Conservation (phyloP, 2,329 filamentous ascomycete species). For the Sarocladiaceae sp. region DNA sequence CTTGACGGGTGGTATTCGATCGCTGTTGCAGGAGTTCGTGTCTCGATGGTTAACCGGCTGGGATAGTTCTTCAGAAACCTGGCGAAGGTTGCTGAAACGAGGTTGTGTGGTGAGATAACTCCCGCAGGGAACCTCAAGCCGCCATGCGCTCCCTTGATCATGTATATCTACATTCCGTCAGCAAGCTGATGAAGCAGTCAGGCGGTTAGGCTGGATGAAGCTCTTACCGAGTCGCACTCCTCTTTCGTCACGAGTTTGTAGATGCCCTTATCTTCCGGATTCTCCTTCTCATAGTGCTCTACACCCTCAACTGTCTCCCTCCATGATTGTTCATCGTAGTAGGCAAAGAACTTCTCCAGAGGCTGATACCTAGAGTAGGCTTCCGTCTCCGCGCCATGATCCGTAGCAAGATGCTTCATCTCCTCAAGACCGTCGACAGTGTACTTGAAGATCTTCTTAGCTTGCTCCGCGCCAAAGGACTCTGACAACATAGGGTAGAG, state of each 20-base stretch:
- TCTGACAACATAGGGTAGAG: not conserved
- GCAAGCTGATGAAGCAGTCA: not conserved
- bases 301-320: constrained; percentile 1
- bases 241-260: not conserved
- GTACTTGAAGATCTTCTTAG: constrained; percentile 9
- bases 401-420: constrained; percentile 1
- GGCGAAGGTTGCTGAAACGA: not conserved
- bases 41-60: not conserved
- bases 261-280: not conserved
- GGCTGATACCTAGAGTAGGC: not conserved
- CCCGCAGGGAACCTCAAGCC: constrained; percentile 6
- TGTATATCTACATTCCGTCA: not conserved
- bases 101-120: not conserved
- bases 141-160: not conserved
- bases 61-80: not conserved
- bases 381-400: not conserved
- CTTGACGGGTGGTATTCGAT: not conserved
- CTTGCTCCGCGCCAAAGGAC: constrained; percentile 5
- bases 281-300: not conserved
- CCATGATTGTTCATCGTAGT: constrained; percentile 7
- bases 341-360: constrained; percentile 8
- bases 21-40: not conserved
- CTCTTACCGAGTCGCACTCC: not conserved
- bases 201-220: too few species aligned
- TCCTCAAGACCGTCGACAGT: constrained; percentile 2